phyloP scores from a whole-genome alignment of 1,284 basidiomycete genomes.

The Melampsora abietis-canadensis region DNA sequence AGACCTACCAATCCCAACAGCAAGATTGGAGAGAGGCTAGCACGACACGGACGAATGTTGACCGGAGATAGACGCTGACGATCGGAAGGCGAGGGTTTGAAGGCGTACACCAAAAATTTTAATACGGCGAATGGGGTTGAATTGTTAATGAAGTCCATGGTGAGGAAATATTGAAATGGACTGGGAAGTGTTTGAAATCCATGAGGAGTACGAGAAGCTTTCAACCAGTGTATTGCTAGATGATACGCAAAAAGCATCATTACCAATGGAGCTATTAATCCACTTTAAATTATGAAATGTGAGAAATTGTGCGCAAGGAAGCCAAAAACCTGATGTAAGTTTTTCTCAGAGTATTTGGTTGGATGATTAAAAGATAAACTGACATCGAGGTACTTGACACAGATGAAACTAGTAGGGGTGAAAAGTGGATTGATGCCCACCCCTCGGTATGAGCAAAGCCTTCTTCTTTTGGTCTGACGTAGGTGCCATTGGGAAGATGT shows the following conservation, averaged over 20 bases:
- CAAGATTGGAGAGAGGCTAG: background rate
- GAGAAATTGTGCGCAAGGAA: background rate
- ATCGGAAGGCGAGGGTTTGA: background rate
- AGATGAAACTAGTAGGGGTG: conserved; percentile 5
- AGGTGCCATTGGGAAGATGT: background rate
- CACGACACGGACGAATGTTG: background rate
- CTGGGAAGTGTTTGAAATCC: background rate
- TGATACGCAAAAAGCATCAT: conserved; percentile 11
- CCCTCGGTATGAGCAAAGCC: background rate
- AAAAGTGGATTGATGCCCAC: background rate
- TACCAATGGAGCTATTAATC: background rate
- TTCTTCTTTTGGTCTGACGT: background rate
- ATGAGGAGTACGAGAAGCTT: background rate
- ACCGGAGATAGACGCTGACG: background rate
- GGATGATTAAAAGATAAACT: background rate
- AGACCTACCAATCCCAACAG: background rate
- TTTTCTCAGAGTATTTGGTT: background rate
- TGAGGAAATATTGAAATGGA: conserved; percentile 11
- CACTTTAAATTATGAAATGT: background rate
- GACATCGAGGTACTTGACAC: background rate
- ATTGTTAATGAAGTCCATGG: conserved; percentile 3
- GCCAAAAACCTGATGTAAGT: background rate
- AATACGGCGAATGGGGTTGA: background rate
- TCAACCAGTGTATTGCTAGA: conserved; percentile 3
- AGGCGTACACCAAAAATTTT: background rate